phyloP scores from a whole-genome alignment of 257 asterid species.

The Solanum sitiens region DNA sequence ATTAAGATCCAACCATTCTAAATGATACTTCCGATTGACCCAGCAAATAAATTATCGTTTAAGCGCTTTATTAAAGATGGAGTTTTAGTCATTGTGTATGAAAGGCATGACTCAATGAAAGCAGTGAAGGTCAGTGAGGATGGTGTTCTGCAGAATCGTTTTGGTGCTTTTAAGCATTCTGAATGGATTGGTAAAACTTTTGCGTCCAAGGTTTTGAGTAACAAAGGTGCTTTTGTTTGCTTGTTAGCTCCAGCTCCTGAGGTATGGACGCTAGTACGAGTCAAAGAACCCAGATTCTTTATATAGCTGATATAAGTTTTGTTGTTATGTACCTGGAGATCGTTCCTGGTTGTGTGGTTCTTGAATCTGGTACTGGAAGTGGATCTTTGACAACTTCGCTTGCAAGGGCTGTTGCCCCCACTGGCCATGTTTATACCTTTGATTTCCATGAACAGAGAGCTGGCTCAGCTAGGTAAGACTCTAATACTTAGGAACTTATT shows the following conservation, averaged over 20 bases:
- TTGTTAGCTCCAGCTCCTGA: constrained; percentile 90
- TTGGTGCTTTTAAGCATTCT: constrained; percentile 72
- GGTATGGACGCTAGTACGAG: constrained; percentile 82
- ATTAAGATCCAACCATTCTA: not conserved
- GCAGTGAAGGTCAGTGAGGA: constrained; percentile 49
- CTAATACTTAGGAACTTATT: not conserved
- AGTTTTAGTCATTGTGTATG: constrained; percentile 76
- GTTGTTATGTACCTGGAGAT: constrained; percentile 80
- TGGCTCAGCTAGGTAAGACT: constrained; percentile 66
- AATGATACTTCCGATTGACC: constrained; percentile 39
- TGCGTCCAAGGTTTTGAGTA: constrained; percentile 73
- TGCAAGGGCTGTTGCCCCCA: constrained; percentile 84
- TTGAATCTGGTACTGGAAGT: constrained; percentile 93
- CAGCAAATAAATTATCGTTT: constrained; percentile 37
- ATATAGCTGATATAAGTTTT: constrained; percentile 79
- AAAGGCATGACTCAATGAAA: constrained; percentile 68
- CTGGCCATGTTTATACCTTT: constrained; percentile 77
- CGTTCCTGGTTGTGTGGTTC: constrained; percentile 86
- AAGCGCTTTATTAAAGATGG: constrained; percentile 48
- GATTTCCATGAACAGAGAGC: constrained; percentile 97
- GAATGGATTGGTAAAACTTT: constrained; percentile 90
- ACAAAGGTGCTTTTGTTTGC: constrained; percentile 65
- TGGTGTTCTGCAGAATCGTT: constrained; percentile 71
- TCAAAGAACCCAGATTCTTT: constrained; percentile 90
- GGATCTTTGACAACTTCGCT: constrained; percentile 87